A percentile compares a stretch with the other conserved stretches of the same genome.
phyloP scores from a whole-genome alignment of 352 stramenopile species.

The Globisporangium spinosum region DNA sequence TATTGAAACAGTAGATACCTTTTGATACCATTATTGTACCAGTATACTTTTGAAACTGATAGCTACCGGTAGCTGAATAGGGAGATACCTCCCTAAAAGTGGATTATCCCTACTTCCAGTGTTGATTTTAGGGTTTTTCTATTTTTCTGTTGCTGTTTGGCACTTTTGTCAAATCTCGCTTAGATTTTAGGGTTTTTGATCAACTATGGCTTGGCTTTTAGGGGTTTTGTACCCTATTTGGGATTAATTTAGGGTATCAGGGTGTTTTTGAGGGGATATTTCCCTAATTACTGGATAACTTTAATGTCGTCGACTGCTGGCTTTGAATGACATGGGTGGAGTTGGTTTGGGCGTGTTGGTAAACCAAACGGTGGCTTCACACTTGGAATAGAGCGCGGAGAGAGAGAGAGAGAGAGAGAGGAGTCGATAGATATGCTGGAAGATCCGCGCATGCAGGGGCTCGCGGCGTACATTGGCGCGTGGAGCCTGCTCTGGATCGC shows the following conservation, averaged over 20 bases:
- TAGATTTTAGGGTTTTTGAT: too few species aligned
- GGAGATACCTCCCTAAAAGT: too few species aligned
- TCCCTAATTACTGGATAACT: not conserved
- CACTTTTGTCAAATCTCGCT: too few species aligned
- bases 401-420: not conserved
- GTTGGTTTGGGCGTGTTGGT: not conserved
- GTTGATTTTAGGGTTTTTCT: too few species aligned
- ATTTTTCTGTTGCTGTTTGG: too few species aligned
- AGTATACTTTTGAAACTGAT: too few species aligned
- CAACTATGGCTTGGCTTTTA: too few species aligned
- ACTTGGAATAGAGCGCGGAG: not conserved
- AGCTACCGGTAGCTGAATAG: too few species aligned
- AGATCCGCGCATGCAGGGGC: conserved; percentile 31
- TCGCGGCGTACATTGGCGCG: conserved; percentile 29
- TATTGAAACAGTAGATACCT: not conserved
- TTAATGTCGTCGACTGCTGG: not conserved
- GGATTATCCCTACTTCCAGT: too few species aligned
- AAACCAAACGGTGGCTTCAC: not conserved
- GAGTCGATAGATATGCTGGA: not conserved
- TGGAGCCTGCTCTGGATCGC: conserved; percentile 55
- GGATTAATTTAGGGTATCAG: too few species aligned
- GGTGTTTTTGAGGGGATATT: too few species aligned
- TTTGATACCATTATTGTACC: not conserved
- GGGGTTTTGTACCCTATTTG: too few species aligned
- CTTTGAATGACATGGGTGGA: not conserved